phyloP scores from a whole-genome alignment of 2,329 filamentous ascomycete species.

The Epichloe uncinata region DNA sequence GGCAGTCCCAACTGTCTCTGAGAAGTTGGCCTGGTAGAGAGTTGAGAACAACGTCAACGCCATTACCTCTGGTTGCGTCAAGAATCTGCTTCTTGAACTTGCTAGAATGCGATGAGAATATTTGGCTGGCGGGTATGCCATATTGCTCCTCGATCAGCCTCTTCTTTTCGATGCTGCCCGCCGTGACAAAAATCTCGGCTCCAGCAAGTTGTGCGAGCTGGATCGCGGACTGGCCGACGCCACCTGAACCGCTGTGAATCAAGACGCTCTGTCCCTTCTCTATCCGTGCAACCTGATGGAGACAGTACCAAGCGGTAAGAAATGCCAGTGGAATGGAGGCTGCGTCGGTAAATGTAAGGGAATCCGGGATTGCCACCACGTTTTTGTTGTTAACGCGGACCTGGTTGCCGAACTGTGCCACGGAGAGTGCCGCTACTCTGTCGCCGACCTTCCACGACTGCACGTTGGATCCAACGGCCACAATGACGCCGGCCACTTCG shows the following conservation, averaged over 20 bases:
- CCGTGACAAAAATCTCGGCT: slow-evolving; percentile 29
- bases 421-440: neutral
- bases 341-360: neutral
- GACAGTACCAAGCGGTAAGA: neutral
- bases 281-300: neutral
- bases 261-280: slow-evolving; percentile 19
- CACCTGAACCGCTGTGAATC: slow-evolving; percentile 25
- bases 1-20: slow-evolving; percentile 27
- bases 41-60: slow-evolving; percentile 57
- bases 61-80: slow-evolving; percentile 28
- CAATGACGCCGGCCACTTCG: neutral
- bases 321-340: neutral
- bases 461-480: neutral
- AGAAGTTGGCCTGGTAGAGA: slow-evolving; percentile 28
- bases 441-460: neutral
- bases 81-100: neutral
- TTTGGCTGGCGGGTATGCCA: slow-evolving; percentile 20
- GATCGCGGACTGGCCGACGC: slow-evolving; percentile 26
- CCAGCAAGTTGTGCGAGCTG: slow-evolving; percentile 22
- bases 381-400: neutral
- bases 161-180: slow-evolving; percentile 22
- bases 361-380: neutral
- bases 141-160: slow-evolving; percentile 23
- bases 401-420: too few relatives aligned
- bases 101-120: slow-evolving; percentile 11